Conservation (phyloP, 495 filamentous ascomycete genomes). For the Letharia lupina region DNA sequence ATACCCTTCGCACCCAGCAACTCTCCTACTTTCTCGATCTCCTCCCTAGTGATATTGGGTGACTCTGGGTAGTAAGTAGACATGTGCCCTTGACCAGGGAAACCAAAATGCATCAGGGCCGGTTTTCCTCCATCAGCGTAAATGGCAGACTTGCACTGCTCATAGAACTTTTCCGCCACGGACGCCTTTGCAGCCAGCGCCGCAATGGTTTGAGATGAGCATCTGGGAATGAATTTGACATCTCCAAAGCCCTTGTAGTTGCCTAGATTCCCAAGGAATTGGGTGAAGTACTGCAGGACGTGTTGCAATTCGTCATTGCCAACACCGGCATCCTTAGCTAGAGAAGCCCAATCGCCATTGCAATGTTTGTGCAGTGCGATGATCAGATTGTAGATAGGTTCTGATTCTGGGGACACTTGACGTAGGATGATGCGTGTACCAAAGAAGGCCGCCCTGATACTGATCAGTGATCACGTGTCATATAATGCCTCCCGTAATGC, state of each 20-base stretch:
- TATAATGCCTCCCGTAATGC: neutral
- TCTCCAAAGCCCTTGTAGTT: conserved; percentile 98
- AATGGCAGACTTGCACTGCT: conserved; percentile 49
- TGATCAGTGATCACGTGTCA: neutral
- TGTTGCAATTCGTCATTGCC: conserved; percentile 58
- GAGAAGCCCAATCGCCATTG: conserved; percentile 68
- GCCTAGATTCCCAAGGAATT: conserved; percentile 83
- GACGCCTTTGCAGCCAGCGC: conserved; percentile 60
- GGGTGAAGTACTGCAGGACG: conserved; percentile 80
- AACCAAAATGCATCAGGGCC: conserved; percentile 75
- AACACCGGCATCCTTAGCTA: conserved; percentile 61
- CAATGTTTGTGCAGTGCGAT: conserved; percentile 64
- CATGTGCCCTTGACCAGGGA: conserved; percentile 72
- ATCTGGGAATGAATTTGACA: conserved; percentile 83
- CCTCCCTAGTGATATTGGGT: conserved; percentile 71
- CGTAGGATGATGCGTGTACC: conserved; percentile 80
- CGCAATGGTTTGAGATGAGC: conserved; percentile 55
- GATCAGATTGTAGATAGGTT: conserved; percentile 87
- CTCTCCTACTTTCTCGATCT: conserved; percentile 63
- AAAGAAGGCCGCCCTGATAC: conserved; percentile 64
- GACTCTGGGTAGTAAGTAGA: conserved; percentile 91
- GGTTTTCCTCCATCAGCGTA: conserved; percentile 58
- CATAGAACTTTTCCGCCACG: conserved; percentile 55
- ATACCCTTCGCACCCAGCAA: conserved; percentile 68
- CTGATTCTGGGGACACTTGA: conserved; percentile 84